Percentiles rank a stretch among this genome's conserved stretches.
phyloP scores from a whole-genome alignment of 129 eudicot species.

The Daucus carota region DNA sequence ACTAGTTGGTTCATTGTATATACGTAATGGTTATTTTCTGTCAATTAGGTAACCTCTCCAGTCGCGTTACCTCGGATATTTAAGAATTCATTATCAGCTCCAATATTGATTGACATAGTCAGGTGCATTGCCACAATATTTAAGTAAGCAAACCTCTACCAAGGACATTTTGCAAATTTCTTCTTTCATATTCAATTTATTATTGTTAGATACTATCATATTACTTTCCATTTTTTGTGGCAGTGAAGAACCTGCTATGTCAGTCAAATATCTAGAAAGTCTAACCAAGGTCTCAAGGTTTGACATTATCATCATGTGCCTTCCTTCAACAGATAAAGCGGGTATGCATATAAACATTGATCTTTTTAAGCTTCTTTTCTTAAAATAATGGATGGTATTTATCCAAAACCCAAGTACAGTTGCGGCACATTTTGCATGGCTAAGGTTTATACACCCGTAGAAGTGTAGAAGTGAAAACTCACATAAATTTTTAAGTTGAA shows the following conservation, averaged over 20 bases:
- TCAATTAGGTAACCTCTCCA: conserved; percentile 63
- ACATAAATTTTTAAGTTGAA: not conserved
- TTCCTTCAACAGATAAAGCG: conserved; percentile 62
- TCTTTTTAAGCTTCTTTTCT: not conserved
- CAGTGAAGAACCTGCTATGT: conserved; percentile 69
- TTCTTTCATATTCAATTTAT: not conserved
- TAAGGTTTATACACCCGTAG: not conserved
- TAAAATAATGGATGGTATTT: not conserved
- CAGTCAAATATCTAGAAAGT: conserved; percentile 59
- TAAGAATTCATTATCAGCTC: conserved; percentile 82
- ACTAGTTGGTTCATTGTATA: not conserved
- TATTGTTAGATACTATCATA: not conserved
- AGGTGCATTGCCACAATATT: conserved; percentile 71
- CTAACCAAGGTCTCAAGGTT: conserved; percentile 72
- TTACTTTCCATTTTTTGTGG: conserved; percentile 14
- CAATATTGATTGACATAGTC: conserved; percentile 63
- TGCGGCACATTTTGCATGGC: not conserved
- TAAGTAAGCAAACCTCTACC: conserved; percentile 36
- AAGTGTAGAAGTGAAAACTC: not conserved
- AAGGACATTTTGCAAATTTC: not conserved
- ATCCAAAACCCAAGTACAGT: not conserved
- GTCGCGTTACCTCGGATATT: conserved; percentile 63
- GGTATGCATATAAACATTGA: conserved; percentile 27
- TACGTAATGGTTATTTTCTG: conserved; percentile 12
- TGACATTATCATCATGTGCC: conserved; percentile 79